phyloP scores from a whole-genome alignment of 352 stramenopile genomes.

The Detonula confervacea region DNA sequence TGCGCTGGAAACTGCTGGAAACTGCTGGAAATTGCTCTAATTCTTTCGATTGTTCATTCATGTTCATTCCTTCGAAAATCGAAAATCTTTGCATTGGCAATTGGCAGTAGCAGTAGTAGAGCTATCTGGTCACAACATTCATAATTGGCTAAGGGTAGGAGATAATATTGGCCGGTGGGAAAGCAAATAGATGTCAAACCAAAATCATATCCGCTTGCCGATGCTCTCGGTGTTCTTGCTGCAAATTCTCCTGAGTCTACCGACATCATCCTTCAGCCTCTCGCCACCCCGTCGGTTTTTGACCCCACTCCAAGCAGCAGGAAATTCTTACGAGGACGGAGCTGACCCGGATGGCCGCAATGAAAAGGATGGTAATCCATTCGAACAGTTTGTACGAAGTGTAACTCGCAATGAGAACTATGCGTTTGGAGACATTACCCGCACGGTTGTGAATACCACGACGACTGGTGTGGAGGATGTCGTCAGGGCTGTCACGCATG shows the following conservation, averaged over 20 bases:
- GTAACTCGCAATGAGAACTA: constrained; percentile 45
- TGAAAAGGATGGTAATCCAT: constrained; percentile 3
- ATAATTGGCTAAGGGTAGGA: too few relatives aligned
- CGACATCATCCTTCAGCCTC: constrained; percentile 17
- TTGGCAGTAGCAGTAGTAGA: background rate
- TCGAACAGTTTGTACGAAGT: constrained; percentile 46
- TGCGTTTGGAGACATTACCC: constrained; percentile 50
- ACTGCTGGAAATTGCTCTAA: too few relatives aligned
- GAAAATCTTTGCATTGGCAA: too few relatives aligned
- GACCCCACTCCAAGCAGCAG: constrained; percentile 6
- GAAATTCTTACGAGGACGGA: background rate
- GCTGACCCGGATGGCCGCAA: background rate
- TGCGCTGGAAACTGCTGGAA: too few relatives aligned
- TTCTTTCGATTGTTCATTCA: too few relatives aligned
- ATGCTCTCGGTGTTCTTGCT: constrained; percentile 1
- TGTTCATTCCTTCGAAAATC: too few relatives aligned
- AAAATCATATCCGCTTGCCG: background rate
- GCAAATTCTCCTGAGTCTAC: background rate
- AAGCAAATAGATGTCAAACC: constrained; percentile 1
- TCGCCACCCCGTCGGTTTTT: constrained; percentile 17
- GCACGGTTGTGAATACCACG: constrained; percentile 22
- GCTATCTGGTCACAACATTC: too few relatives aligned
- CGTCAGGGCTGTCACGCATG: constrained; percentile 34
- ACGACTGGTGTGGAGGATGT: constrained; percentile 40
- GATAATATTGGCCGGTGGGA: too few relatives aligned